A percentile compares a stretch with the other conserved stretches of the same genome.
These are phyloP conservation scores for Verbascum thapsus DNA, from an alignment of 257 asterid genomes.

Conservation along the genomic window DNA sequence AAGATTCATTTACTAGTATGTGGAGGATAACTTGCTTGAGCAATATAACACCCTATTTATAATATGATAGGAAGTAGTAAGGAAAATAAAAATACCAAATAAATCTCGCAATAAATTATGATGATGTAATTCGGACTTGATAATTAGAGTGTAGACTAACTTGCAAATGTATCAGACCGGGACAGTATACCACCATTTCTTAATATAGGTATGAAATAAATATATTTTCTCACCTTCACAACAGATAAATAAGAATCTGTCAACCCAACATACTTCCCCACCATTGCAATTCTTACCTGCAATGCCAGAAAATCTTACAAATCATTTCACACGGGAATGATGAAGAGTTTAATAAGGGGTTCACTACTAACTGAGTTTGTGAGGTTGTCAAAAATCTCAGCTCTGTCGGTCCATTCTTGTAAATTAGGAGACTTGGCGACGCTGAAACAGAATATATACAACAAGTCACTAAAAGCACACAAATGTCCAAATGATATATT, in stretches of 20 bases:
- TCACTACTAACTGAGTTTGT: constrained; percentile 65
- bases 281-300: constrained; percentile 96
- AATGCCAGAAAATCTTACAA: constrained; percentile 28
- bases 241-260: constrained; percentile 95
- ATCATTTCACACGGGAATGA: constrained; percentile 19
- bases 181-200: constrained; percentile 7
- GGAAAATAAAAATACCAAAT: constrained; percentile 5
- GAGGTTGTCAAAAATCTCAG: constrained; percentile 83
- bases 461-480: constrained; percentile 30
- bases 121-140: not conserved
- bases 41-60: not conserved
- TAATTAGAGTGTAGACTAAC: constrained; percentile 5
- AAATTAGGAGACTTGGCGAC: constrained; percentile 69
- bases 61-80: not conserved
- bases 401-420: constrained; percentile 90
- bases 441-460: constrained; percentile 47
- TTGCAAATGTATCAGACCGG: constrained; percentile 4
- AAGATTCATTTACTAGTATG: constrained; percentile 1
- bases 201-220: constrained; percentile 14
- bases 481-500: not conserved
- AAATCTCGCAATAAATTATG: not conserved
- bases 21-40: constrained; percentile 3
- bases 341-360: constrained; percentile 2
- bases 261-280: constrained; percentile 96
- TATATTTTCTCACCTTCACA: constrained; percentile 62